Percentiles rank a stretch among this genome's conserved stretches.
These are phyloP conservation scores for Zymoseptoria crescenta DNA, from an alignment of 2,329 filamentous ascomycete genomes.

Conservation along the genomic window DNA sequence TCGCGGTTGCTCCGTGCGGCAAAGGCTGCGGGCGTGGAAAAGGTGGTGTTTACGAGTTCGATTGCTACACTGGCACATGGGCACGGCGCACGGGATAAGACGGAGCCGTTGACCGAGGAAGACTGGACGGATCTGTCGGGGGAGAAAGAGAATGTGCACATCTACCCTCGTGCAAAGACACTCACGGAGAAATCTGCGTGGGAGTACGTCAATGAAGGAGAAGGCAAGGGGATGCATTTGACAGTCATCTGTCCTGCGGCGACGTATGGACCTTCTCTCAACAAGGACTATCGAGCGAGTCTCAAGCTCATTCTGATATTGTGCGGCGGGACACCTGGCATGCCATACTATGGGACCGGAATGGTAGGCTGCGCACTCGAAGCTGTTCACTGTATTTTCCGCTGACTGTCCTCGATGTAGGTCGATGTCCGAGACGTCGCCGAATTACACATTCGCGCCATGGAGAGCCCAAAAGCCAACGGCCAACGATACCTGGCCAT, in stretches of 20 bases:
- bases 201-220: constrained; percentile 6
- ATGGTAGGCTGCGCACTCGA: constrained; percentile 1
- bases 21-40: constrained; percentile 5
- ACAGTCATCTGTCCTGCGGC: constrained; percentile 8
- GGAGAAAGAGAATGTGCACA: constrained; percentile 12
- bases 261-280: constrained; percentile 12
- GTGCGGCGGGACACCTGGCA: constrained; percentile 9
- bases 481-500: constrained; percentile 12
- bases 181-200: constrained; percentile 12
- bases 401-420: neutral
- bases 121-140: constrained; percentile 15
- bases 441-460: constrained; percentile 6
- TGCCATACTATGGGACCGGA: constrained; percentile 11
- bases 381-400: neutral
- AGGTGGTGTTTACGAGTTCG: constrained; percentile 12
- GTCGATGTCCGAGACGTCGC: constrained; percentile 10
- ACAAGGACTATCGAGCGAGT: constrained; percentile 9
- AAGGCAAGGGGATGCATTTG: constrained; percentile 6
- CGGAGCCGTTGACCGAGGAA: constrained; percentile 11
- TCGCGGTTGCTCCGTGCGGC: constrained; percentile 8
- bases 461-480: constrained; percentile 6
- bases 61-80: constrained; percentile 13
- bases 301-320: constrained; percentile 12
- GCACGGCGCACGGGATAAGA: constrained; percentile 8
- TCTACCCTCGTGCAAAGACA: constrained; percentile 14